Percentiles rank a stretch among this genome's conserved stretches.
Conservation (phyloP, 1,284 basidiomycete genomes). For the Grifola frondosa region DNA sequence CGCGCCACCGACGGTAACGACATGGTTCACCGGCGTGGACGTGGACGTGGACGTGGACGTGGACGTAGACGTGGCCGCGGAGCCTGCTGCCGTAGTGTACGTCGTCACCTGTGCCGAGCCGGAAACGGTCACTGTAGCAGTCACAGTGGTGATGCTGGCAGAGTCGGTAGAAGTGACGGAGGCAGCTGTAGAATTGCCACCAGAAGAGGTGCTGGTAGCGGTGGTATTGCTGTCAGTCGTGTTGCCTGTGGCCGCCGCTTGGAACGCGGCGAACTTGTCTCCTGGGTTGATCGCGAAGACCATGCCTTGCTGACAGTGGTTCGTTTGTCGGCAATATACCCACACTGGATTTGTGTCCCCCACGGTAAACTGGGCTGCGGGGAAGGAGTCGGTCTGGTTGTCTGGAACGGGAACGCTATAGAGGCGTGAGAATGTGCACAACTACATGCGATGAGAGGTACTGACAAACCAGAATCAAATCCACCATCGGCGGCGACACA, state of each 20-base stretch:
- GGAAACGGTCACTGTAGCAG: conserved; percentile 38
- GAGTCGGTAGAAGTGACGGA: conserved; percentile 22
- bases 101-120: conserved; percentile 31
- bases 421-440: not conserved
- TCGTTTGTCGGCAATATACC: conserved; percentile 51
- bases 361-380: conserved; percentile 43
- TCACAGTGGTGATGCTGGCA: conserved; percentile 30
- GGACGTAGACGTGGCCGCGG: conserved; percentile 18
- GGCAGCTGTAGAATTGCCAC: conserved; percentile 25
- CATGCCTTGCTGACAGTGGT: conserved; percentile 57
- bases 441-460: conserved; percentile 2
- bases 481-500: conserved; percentile 44
- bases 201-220: conserved; percentile 22
- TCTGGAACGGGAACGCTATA: conserved; percentile 51
- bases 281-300: conserved; percentile 65
- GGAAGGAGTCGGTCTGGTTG: conserved; percentile 44
- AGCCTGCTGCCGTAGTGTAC: conserved; percentile 33
- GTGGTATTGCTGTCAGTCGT: conserved; percentile 20
- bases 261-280: conserved; percentile 50
- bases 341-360: conserved; percentile 52
- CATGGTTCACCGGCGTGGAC: conserved; percentile 40
- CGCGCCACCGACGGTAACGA: conserved; percentile 47
- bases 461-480: conserved; percentile 61
- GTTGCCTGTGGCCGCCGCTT: conserved; percentile 46
- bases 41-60: conserved; percentile 5